A percentile compares a stretch with the other conserved stretches of the same genome.
Evolutionary conservation across 2,329 filamentous ascomycete genomes (phyloP).

Genomic region (Trichophyton verrucosum): DNA sequence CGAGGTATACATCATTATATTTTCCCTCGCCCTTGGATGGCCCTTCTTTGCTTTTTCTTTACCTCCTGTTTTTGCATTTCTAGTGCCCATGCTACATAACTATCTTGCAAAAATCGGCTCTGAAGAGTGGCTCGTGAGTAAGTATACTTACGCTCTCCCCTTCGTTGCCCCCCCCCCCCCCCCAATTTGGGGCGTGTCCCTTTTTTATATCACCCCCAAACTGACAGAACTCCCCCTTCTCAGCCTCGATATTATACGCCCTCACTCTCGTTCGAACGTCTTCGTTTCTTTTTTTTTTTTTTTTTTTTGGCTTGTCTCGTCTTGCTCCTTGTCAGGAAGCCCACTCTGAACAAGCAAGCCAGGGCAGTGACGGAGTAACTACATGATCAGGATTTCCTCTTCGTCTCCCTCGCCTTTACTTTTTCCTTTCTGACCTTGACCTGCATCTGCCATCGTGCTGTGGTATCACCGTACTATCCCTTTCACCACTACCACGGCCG

Average conservation of each 20-base stretch:
- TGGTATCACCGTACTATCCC: neutral
- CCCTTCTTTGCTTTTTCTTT: neutral
- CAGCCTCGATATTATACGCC: neutral
- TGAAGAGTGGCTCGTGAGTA: constrained; percentile 3
- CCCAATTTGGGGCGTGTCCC: no score
- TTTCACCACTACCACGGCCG: neutral
- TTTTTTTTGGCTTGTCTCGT: neutral
- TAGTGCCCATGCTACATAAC: neutral
- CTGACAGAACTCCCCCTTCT: neutral
- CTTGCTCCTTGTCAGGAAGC: neutral
- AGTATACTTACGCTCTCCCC: neutral
- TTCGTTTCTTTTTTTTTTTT: neutral
- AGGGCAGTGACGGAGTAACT: neutral
- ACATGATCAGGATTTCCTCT: neutral
- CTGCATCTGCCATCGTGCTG: constrained; percentile 1
- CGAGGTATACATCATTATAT: neutral
- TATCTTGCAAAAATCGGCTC: constrained; percentile 1
- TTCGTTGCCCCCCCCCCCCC: no score
- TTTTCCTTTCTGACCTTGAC: neutral
- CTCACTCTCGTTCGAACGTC: neutral
- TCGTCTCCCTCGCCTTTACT: neutral
- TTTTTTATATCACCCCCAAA: neutral
- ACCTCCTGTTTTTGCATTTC: neutral
- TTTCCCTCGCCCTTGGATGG: neutral
- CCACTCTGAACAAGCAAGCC: neutral